Conservation (phyloP, 2,329 filamentous ascomycete genomes). For the Cercospora nicotianae region DNA sequence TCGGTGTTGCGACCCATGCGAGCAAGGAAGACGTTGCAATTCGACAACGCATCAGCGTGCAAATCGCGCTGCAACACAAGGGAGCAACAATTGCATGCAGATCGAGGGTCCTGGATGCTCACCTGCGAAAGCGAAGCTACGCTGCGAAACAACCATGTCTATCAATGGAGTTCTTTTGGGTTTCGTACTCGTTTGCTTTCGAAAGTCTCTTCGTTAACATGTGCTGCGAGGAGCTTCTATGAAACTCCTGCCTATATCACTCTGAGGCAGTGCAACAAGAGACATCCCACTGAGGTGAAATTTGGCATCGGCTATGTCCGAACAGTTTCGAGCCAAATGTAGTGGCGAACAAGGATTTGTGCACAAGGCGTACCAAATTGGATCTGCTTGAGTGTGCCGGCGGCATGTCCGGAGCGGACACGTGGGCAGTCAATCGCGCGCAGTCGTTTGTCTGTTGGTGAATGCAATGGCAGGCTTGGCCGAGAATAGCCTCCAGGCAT, state of each 20-base stretch:
- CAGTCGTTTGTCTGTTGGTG: neutral
- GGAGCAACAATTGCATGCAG: neutral
- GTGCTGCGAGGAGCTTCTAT: neutral
- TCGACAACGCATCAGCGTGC: neutral
- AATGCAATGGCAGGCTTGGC: neutral
- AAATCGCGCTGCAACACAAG: neutral
- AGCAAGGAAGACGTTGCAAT: neutral
- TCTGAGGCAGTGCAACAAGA: neutral
- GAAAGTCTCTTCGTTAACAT: neutral
- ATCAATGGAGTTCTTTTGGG: neutral
- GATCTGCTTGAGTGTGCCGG: neutral
- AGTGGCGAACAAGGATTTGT: neutral
- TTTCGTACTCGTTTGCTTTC: neutral
- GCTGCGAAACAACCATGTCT: neutral
- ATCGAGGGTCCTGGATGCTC: neutral
- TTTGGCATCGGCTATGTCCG: neutral
- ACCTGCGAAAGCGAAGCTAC: neutral
- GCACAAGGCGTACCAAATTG: neutral
- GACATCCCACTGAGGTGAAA: neutral
- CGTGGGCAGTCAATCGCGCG: too few relatives aligned
- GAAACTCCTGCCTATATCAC: neutral
- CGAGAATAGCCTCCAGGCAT: neutral
- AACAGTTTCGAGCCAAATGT: neutral
- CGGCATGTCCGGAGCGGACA: neutral
- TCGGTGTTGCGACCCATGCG: neutral